These are phyloP conservation scores for Clavispora phyllophila DNA, from an alignment of 805 yeast genomes.

Conservation along the genomic window DNA sequence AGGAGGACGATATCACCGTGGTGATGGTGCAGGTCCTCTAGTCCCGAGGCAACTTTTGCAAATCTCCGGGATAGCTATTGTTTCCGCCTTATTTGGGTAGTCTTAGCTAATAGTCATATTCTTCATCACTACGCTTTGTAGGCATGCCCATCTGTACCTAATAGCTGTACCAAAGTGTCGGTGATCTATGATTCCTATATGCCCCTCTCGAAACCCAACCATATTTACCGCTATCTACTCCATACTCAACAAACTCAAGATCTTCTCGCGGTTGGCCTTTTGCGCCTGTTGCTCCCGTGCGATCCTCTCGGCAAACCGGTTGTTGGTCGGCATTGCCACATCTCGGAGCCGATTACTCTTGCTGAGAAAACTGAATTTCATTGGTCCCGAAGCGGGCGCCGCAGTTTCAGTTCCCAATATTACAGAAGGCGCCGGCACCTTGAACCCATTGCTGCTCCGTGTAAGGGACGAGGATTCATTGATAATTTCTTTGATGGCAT, in stretches of 20 bases:
- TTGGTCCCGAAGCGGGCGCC: slow-evolving; percentile 20
- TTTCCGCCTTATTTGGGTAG: neutral
- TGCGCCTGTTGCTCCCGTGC: slow-evolving; percentile 46
- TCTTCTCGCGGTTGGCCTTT: slow-evolving; percentile 49
- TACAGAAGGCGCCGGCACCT: slow-evolving; percentile 21
- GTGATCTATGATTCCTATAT: neutral
- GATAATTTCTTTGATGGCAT: slow-evolving; percentile 42
- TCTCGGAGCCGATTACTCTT: slow-evolving; percentile 48
- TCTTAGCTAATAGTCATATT: neutral
- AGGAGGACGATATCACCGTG: slow-evolving; percentile 90
- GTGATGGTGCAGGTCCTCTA: slow-evolving; percentile 59
- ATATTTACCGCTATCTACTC: neutral
- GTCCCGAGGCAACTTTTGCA: neutral
- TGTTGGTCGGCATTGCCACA: slow-evolving; percentile 48
- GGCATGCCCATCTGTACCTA: no score
- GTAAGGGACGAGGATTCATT: neutral
- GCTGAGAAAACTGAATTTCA: slow-evolving; percentile 48
- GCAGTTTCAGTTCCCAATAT: slow-evolving; percentile 1
- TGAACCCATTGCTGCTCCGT: slow-evolving; percentile 10
- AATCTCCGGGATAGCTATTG: neutral
- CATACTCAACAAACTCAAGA: slow-evolving; percentile 38
- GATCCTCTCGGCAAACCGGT: slow-evolving; percentile 50
- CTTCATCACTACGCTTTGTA: neutral
- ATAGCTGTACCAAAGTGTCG: neutral
- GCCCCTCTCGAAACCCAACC: neutral